A percentile compares a stretch with the other conserved stretches of the same genome.
These are phyloP conservation scores for Auricularia heimuer DNA, from an alignment of 768 basidiomycete genomes.

Conservation along the genomic window DNA sequence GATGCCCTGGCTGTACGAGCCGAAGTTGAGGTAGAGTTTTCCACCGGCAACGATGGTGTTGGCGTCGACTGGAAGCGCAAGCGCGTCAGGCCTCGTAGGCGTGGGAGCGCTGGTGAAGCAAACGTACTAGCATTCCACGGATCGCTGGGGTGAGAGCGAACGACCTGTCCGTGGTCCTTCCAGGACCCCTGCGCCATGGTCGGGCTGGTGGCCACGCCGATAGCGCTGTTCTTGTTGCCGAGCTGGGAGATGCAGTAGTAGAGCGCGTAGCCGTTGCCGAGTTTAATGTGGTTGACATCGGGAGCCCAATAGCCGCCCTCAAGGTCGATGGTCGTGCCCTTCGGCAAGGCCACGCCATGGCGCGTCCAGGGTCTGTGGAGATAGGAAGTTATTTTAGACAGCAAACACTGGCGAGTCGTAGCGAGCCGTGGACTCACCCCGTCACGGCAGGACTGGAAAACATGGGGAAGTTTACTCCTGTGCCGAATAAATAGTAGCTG, in stretches of 20 bases:
- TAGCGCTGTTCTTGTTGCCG: constrained; percentile 17
- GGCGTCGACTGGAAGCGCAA: constrained; percentile 4
- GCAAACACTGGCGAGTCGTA: too few relatives aligned
- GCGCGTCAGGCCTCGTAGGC: too few relatives aligned
- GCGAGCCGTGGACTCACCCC: too few relatives aligned
- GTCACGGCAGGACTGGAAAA: too few relatives aligned
- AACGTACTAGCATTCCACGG: constrained; percentile 11
- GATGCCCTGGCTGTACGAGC: too few relatives aligned
- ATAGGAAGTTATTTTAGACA: too few relatives aligned
- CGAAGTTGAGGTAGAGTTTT: constrained; percentile 14
- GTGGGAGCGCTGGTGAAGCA: too few relatives aligned
- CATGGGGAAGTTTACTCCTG: too few relatives aligned
- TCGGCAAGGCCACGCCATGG: constrained; percentile 12
- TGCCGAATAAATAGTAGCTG: too few relatives aligned
- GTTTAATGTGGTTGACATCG: constrained; percentile 12
- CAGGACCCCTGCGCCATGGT: constrained; percentile 17
- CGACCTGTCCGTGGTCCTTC: constrained; percentile 17
- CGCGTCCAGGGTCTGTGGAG: constrained; percentile 12
- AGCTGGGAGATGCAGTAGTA: constrained; percentile 16
- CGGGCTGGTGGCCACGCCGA: constrained; percentile 16
- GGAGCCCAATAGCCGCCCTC: constrained; percentile 16
- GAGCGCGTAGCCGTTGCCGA: constrained; percentile 13
- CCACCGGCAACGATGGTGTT: constrained; percentile 11
- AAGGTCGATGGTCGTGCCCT: constrained; percentile 8
- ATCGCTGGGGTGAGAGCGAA: constrained; percentile 10